Conservation (phyloP, 108 stramenopile genomes). For the Nannochloropsis granulata region DNA sequence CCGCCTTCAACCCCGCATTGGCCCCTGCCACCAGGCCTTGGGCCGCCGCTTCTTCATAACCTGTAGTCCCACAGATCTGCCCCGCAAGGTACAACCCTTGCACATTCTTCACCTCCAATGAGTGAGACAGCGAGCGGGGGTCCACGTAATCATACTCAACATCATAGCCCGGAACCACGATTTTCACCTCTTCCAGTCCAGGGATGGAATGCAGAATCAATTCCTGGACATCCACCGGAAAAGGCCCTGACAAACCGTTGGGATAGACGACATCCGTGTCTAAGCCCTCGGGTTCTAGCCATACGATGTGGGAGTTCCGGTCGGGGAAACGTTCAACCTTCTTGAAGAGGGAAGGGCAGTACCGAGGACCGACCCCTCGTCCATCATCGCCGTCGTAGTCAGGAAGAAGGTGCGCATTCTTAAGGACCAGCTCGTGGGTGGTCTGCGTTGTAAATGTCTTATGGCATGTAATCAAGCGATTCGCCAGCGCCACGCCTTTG, state of each 20-base stretch:
- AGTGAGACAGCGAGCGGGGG: slow-evolving; percentile 67
- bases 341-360: slow-evolving; percentile 89
- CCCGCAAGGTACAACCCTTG: slow-evolving; percentile 82
- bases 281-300: slow-evolving; percentile 93
- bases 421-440: slow-evolving; percentile 69
- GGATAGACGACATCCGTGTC: slow-evolving; percentile 89
- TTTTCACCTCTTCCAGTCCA: slow-evolving; percentile 69
- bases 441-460: slow-evolving; percentile 34
- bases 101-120: slow-evolving; percentile 76
- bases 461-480: slow-evolving; percentile 29
- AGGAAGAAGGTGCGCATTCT: slow-evolving; percentile 66
- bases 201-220: slow-evolving; percentile 67
- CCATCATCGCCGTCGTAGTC: slow-evolving; percentile 75
- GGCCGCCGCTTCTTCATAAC: slow-evolving; percentile 96
- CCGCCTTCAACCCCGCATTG: slow-evolving; percentile 56
- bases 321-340: slow-evolving; percentile 70
- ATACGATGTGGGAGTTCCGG: slow-evolving; percentile 72
- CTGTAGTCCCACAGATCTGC: slow-evolving; percentile 96
- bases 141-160: slow-evolving; percentile 94
- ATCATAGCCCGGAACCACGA: slow-evolving; percentile 73
- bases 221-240: slow-evolving; percentile 76
- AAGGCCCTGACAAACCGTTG: slow-evolving; percentile 81
- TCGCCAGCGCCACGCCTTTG: slow-evolving; percentile 37
- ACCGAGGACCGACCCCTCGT: slow-evolving; percentile 76
- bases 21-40: slow-evolving; percentile 87